These are phyloP conservation scores for Chaetomium globosum DNA, from an alignment of 2,329 filamentous ascomycete genomes.

Conservation along the genomic window DNA sequence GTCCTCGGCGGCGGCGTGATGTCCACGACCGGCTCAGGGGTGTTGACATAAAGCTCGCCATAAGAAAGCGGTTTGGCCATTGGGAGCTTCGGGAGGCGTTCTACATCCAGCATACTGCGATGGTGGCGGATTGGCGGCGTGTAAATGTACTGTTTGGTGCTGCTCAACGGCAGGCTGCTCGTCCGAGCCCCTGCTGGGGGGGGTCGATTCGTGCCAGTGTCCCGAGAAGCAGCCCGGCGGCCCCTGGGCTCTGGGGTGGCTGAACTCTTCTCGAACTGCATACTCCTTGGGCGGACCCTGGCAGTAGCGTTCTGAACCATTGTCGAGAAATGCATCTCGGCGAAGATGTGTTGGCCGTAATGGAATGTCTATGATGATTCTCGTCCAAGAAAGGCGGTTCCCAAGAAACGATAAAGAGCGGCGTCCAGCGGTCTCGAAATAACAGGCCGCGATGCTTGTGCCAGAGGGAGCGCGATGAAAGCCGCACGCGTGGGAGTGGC, in stretches of 20 bases:
- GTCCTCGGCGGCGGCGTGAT: slow-evolving; percentile 15
- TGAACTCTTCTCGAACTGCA: slow-evolving; percentile 52
- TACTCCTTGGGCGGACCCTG: slow-evolving; percentile 52
- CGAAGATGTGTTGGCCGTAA: slow-evolving; percentile 25
- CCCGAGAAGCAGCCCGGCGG: slow-evolving; percentile 27
- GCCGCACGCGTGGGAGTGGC: slow-evolving; percentile 17
- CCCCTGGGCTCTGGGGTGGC: slow-evolving; percentile 28
- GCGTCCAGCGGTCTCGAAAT: slow-evolving; percentile 39
- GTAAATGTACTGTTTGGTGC: slow-evolving; percentile 40
- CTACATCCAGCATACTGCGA: slow-evolving; percentile 59
- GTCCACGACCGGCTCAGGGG: slow-evolving; percentile 18
- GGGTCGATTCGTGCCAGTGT: slow-evolving; percentile 35
- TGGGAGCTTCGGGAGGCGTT: slow-evolving; percentile 51
- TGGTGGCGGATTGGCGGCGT: slow-evolving; percentile 44
- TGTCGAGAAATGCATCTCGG: slow-evolving; percentile 47
- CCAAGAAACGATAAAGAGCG: slow-evolving; percentile 54
- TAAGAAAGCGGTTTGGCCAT: slow-evolving; percentile 50
- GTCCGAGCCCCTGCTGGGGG: slow-evolving; percentile 39
- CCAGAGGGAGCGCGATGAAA: slow-evolving; percentile 25
- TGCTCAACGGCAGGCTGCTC: slow-evolving; percentile 42
- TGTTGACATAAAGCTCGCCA: slow-evolving; percentile 50
- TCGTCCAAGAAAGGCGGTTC: slow-evolving; percentile 42
- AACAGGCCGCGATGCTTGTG: slow-evolving; percentile 39
- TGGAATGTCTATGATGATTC: slow-evolving; percentile 38
- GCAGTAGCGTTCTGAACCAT: slow-evolving; percentile 46